Evolutionary conservation across 1,284 basidiomycete genomes (phyloP).

Genomic region (Volvariella surrecta): DNA sequence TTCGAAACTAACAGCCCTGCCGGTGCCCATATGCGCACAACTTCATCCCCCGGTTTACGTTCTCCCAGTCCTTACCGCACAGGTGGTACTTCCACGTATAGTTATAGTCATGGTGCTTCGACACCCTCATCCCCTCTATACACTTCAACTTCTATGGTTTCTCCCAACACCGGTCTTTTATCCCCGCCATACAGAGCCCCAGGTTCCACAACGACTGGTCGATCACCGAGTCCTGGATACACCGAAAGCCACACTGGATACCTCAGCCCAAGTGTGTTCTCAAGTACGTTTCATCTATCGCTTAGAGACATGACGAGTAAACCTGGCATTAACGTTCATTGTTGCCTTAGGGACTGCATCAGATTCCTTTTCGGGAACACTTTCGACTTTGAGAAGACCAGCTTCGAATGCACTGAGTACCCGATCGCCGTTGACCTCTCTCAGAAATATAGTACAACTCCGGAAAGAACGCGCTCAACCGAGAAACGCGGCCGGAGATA

Average conservation of each 20-base stretch:
- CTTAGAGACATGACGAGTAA: too few relatives aligned
- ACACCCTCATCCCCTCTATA: constrained; percentile 29
- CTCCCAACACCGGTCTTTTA: constrained; percentile 24
- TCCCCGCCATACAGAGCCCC: constrained; percentile 16
- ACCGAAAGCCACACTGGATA: constrained; percentile 16
- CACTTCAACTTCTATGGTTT: constrained; percentile 24
- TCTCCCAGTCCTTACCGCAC: constrained; percentile 42
- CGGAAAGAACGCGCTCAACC: constrained; percentile 70
- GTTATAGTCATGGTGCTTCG: constrained; percentile 21
- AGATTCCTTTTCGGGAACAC: constrained; percentile 12
- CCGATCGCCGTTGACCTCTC: constrained; percentile 59
- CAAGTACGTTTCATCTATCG: constrained; percentile 10
- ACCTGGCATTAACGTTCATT: too few relatives aligned
- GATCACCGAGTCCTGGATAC: constrained; percentile 18
- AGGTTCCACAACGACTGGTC: constrained; percentile 5
- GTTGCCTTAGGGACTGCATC: constrained; percentile 7
- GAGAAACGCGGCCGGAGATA: too few relatives aligned
- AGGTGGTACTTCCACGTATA: constrained; percentile 19
- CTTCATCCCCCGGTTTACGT: constrained; percentile 46
- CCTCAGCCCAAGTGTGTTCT: constrained; percentile 16
- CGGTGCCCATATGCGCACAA: constrained; percentile 37
- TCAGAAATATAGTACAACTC: constrained; percentile 70
- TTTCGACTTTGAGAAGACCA: constrained; percentile 37
- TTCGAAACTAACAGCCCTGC: constrained; percentile 52
- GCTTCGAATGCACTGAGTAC: constrained; percentile 33